Conservation (phyloP, 371 early-diverging fungal species). For the Umbelopsis sp. region DNA sequence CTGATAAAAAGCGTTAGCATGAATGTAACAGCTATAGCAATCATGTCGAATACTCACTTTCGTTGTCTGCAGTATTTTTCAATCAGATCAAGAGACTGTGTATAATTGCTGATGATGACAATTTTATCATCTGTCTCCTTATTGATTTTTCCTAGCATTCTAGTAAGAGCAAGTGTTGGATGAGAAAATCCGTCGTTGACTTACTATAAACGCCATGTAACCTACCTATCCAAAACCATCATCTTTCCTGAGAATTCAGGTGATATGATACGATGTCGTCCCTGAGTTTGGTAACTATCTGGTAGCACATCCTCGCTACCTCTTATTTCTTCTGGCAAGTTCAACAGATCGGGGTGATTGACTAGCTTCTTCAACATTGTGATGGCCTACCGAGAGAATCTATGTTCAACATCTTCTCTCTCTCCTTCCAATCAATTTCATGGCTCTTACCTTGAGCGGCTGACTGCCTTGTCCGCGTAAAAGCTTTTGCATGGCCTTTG, state of each 20-base stretch:
- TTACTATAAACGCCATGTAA: conserved; percentile 33
- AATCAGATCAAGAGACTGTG: conserved; percentile 96
- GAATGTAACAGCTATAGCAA: background rate
- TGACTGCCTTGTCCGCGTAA: conserved; percentile 66
- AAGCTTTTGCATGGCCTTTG: conserved; percentile 76
- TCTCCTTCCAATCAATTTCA: background rate
- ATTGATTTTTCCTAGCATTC: conserved; percentile 72
- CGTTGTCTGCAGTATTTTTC: conserved; percentile 81
- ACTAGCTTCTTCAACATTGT: conserved; percentile 92
- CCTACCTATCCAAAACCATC: conserved; percentile 73
- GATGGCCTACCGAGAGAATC: conserved; percentile 61
- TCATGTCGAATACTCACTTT: conserved; percentile 46
- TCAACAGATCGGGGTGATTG: conserved; percentile 89
- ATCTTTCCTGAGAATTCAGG: conserved; percentile 84
- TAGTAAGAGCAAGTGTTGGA: conserved; percentile 1
- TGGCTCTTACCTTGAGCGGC: conserved; percentile 63
- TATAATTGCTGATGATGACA: conserved; percentile 96
- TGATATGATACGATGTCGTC: conserved; percentile 62
- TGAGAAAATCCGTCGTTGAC: background rate
- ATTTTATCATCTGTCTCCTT: conserved; percentile 88
- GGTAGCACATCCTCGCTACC: conserved; percentile 70
- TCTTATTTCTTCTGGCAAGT: conserved; percentile 69
- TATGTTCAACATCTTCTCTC: too few relatives aligned
- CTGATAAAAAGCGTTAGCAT: conserved; percentile 27
- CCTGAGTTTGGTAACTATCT: conserved; percentile 32